Evolutionary conservation across 2,329 filamentous ascomycete species (phyloP).

Genomic region (Cordyceps javanica): DNA sequence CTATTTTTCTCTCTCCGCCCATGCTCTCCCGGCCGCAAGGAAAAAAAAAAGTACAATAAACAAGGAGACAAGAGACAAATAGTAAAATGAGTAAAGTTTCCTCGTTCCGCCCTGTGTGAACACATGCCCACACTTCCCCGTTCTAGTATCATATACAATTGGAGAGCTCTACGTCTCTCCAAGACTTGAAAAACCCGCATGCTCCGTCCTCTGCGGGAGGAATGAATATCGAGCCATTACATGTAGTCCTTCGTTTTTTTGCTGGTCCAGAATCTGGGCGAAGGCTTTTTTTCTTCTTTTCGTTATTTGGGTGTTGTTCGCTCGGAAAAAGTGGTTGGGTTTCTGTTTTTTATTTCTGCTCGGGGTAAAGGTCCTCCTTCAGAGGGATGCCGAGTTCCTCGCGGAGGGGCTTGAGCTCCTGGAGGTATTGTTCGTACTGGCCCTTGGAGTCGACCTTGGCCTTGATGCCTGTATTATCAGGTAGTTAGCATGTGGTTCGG

Average conservation of each 20-base stretch:
- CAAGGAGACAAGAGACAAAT: no score
- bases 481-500: not conserved
- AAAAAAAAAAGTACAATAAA: not conserved
- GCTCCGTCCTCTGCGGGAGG: not conserved
- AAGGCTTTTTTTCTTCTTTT: not conserved
- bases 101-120: not conserved
- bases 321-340: not conserved
- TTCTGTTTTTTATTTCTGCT: conserved; percentile 35
- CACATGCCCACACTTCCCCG: not conserved
- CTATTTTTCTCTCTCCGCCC: not conserved
- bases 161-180: conserved; percentile 15
- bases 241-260: not conserved
- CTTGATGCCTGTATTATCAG: conserved; percentile 68
- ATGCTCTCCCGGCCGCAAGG: not conserved
- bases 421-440: conserved; percentile 95
- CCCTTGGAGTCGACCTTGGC: conserved; percentile 98
- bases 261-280: no score
- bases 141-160: conserved; percentile 33
- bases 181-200: not conserved
- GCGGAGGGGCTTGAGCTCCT: conserved; percentile 84
- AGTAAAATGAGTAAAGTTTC: not conserved
- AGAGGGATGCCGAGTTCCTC: conserved; percentile 89
- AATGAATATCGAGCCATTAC: conserved; percentile 10
- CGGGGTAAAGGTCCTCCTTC: conserved; percentile 89
- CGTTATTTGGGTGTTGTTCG: not conserved